phyloP scores from a whole-genome alignment of 345 rosid species.

The Corchorus olitorius region DNA sequence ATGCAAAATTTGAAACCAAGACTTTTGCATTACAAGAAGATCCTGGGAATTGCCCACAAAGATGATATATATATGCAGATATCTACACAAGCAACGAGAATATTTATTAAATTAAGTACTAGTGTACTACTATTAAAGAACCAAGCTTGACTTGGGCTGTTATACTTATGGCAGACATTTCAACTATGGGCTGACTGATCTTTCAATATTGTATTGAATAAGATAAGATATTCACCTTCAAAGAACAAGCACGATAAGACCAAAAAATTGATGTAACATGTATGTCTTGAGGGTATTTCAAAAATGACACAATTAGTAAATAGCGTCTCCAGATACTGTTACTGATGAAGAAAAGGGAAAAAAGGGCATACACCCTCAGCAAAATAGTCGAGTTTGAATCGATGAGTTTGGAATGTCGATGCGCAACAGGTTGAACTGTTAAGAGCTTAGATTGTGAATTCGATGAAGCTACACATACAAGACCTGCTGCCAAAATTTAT shows the following conservation, averaged over 20 bases:
- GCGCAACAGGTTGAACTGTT: slow-evolving; percentile 63
- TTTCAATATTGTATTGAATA: slow-evolving; percentile 5
- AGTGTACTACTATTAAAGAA: not conserved
- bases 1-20: slow-evolving; percentile 5
- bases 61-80: not conserved
- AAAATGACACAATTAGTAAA: slow-evolving; percentile 27
- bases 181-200: not conserved
- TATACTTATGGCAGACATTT: slow-evolving; percentile 2
- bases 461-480: slow-evolving; percentile 70
- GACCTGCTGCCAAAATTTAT: slow-evolving; percentile 76
- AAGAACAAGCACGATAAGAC: slow-evolving; percentile 21
- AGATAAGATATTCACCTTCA: slow-evolving; percentile 21
- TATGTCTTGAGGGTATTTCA: slow-evolving; percentile 20
- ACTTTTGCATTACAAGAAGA: not conserved
- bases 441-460: slow-evolving; percentile 64
- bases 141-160: slow-evolving; percentile 4
- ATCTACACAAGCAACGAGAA: slow-evolving; percentile 4
- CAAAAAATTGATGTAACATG: slow-evolving; percentile 14
- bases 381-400: slow-evolving; percentile 56
- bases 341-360: slow-evolving; percentile 37
- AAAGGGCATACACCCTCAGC: slow-evolving; percentile 46
- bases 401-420: slow-evolving; percentile 57
- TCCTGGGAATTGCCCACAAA: not conserved
- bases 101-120: not conserved
- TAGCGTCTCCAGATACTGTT: slow-evolving; percentile 36